Evolutionary conservation across 2,329 filamentous ascomycete species (phyloP), one percentile per base, ranked within the genome.

Genomic region (Emergomyces africanus): DNA sequence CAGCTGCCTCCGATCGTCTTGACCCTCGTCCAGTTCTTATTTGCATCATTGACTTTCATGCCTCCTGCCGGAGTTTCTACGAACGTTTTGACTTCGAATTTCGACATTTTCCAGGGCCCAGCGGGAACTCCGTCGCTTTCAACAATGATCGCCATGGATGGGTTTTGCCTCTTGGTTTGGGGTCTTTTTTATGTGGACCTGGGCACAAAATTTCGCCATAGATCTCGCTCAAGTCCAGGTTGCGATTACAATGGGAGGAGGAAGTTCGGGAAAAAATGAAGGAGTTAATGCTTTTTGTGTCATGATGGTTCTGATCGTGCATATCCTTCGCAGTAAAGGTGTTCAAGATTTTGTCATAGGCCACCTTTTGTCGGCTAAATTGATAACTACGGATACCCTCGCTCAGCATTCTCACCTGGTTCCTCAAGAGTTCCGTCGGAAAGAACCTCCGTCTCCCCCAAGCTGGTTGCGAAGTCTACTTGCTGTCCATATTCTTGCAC

Each of bases 171-270:
- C 66, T 78, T 92, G 63, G 79, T 94, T 63, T 96, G 90, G 89
- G 73, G 72, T 42, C 79, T 95, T 53, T n/a, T 88, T 94, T 66
- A 80, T 95, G 62, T 95, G 88, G 88, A 85, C 85, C 37, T 89
- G 90, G 60, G 83, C 92, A 63, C 91, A 96, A 71, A 89, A 89
- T 69, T 86, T 95, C 68, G 87, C 92, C 60, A 80, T 96, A 66
- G 91, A 96, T 70, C 81, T 96, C 57, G 90, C 91, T 61, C 92
- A 96, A 73, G 89, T 92, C 60, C 90, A 96, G 69, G 95, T 96
- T 69, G 91, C 91, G 60, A 84, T 96, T 60, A 95, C 90, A 0
- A 78, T 96, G 12, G 91, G 91, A 62, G 91, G 90, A 61, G 90
- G 90, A 61, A 87, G 74, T 58, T 74, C 74, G 14, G 75, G 75